Evolutionary conservation across 805 yeast genomes (phyloP), one percentile per base, ranked within the genome.

Genomic region (Barnettozyma sucrosica): DNA sequence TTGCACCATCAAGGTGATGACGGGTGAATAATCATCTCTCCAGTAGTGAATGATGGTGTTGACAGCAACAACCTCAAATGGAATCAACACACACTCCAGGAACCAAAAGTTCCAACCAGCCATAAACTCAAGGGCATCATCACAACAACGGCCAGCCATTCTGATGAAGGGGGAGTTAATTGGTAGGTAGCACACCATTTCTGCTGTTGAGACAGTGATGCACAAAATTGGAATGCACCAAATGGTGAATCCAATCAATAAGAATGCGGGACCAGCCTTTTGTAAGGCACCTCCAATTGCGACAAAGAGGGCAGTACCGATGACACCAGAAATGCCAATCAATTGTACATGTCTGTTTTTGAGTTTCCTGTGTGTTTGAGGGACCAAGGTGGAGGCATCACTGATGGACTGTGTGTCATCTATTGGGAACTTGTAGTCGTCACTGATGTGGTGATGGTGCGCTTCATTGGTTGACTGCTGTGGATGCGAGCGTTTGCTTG

Each of bases 81-180:
- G 96, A 43, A 88, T 83, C 50, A 81, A 80, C 0, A 85, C 81
- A 52, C 89, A 83, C 61, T 85, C 83, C 56, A 85, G 68, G 52
- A 85, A 70, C 77, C 85, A 85, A 58, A 83, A 86, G 59, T 86
- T 85, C 83, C 88, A 86, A 24, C 92, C 89, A 2, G 85, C 79
- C 72, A 77, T 77, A 39, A 84, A 76, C 54, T 85, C 93, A 47
- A 84, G 66, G 0, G 95, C 85, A 39, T 80, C 81, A 61, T 86
- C 93, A 45, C 80, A 79, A 62, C 87, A 85, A 46, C 92, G 67
- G 18, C 89, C 87, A 0, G 89, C 83, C 66, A 84, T 65, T 32
- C 86, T 67, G 47, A 86, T 77, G 57, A 87, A 87, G 0, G 95
- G 93, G 1, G 95, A 85, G 30, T 81, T 71, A 3, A 85, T 73